Base-by-base conservation (phyloP, 805 yeast species). In the Hemisphaericaspora nanyangensis region DNA sequence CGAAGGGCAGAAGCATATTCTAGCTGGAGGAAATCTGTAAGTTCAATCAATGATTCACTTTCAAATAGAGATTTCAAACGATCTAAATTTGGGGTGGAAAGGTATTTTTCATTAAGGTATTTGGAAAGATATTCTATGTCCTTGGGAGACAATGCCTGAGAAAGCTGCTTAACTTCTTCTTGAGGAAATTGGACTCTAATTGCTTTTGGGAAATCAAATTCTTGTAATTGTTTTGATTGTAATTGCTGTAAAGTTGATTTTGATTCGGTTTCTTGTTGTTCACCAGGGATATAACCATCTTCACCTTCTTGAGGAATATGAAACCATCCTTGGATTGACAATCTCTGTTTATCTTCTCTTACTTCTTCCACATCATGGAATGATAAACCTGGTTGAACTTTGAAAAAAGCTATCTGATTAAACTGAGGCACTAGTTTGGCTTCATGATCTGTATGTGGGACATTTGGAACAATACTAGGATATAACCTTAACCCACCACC, bases 361-460 rank as follows among this genome's bases (percentile, higher is more conserved):
- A 95, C 99, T 60, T 93, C 99, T 63, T 95, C 98, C 10, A 93
- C 99, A 52, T 95, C 99, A 60, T 93, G 99, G 74, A 93, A 93
- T 2, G 96, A 85, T 35, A 83, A 75, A 0, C 99, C 99, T 0
- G 99, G 99, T 56, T 89, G 93, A 11, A 93, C 98, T 5, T 85
- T 83, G 71, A 93, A 93, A 55, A 93, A 87, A 0, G 98, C 96
- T 55, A 93, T 82, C 61, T 93, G 97, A 58, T 93, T 93, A 72
- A 93, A 93, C 49, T 86, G 95, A 1, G 99, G 99, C 0, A 88
- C 84, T 27, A 93, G 66, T 50, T 80, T 80, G 19, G 73, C 70
- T 22, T 74, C 63, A 47, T 65, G 78, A 62, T 91, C 98, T 1
- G 95, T 73, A 44, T 76, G 75, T 10, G 99, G 99, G 5, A 90